A percentile compares a stretch with the other conserved stretches of the same genome.
Evolutionary conservation across 345 rosid species (phyloP).

Genomic region (Gossypium mustelinum): DNA sequence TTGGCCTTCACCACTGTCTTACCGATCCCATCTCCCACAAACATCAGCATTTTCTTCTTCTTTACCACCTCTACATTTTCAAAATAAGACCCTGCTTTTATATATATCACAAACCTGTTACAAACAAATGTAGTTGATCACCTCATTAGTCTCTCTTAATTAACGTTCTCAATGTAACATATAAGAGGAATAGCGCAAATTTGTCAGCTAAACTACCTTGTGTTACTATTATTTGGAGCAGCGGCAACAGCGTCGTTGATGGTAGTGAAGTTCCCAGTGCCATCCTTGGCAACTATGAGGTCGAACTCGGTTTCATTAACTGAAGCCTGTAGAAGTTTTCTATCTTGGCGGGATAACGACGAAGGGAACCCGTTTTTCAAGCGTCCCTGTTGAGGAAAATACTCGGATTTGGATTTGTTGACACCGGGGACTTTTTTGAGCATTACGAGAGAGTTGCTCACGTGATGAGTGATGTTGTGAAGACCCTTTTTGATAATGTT

Average conservation of each 20-base stretch:
- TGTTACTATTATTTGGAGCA: slow-evolving; percentile 61
- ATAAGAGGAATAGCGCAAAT: background rate
- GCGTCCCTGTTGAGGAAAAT: slow-evolving; percentile 33
- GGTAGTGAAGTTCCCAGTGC: slow-evolving; percentile 61
- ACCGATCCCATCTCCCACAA: slow-evolving; percentile 85
- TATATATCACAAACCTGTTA: slow-evolving; percentile 68
- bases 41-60: slow-evolving; percentile 57
- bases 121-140: background rate
- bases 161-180: background rate
- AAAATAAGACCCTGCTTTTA: slow-evolving; percentile 63
- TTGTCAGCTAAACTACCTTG: slow-evolving; percentile 38
- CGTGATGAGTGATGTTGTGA: slow-evolving; percentile 53
- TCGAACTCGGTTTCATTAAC: slow-evolving; percentile 33
- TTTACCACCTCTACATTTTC: slow-evolving; percentile 73
- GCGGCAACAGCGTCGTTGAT: slow-evolving; percentile 58
- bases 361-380: slow-evolving; percentile 52
- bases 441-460: slow-evolving; percentile 60
- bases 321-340: slow-evolving; percentile 40
- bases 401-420: slow-evolving; percentile 26
- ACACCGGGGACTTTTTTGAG: slow-evolving; percentile 54
- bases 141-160: background rate
- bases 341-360: slow-evolving; percentile 48
- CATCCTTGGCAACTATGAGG: slow-evolving; percentile 66
- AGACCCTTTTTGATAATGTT: slow-evolving; percentile 39
- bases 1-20: slow-evolving; percentile 59